Evolutionary conservation across 2,329 filamentous ascomycete genomes (phyloP).

Genomic region (Nannizziopsis arthrosporioides): DNA sequence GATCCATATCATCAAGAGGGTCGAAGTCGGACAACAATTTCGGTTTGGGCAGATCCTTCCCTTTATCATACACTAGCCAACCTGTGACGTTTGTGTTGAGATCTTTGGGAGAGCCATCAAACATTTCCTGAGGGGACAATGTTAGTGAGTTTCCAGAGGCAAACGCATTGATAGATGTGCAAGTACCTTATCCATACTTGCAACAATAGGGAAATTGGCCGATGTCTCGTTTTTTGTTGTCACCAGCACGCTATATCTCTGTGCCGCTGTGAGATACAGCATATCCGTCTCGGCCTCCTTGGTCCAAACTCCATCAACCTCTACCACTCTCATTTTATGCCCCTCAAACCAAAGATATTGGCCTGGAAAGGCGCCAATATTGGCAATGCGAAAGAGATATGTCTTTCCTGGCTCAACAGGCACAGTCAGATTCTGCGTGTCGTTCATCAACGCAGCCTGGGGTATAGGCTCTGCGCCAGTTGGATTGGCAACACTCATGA

Average conservation of each 20-base stretch:
- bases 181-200: slow-evolving; percentile 11
- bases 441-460: slow-evolving; percentile 57
- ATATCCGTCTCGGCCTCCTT: slow-evolving; percentile 13
- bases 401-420: slow-evolving; percentile 53
- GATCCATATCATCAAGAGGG: slow-evolving; percentile 8
- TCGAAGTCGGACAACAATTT: slow-evolving; percentile 3
- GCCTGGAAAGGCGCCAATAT: slow-evolving; percentile 50
- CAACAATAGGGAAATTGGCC: slow-evolving; percentile 27
- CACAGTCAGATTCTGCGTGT: slow-evolving; percentile 50
- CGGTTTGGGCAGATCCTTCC: slow-evolving; percentile 9
- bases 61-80: slow-evolving; percentile 25
- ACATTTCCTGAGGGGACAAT: slow-evolving; percentile 3
- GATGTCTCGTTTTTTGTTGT: slow-evolving; percentile 11
- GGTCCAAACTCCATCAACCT: slow-evolving; percentile 20
- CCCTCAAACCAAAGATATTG: slow-evolving; percentile 14
- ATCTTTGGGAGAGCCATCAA: slow-evolving; percentile 5
- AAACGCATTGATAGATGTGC: not conserved
- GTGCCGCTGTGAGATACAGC: slow-evolving; percentile 11
- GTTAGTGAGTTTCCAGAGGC: not conserved
- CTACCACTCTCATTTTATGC: slow-evolving; percentile 19
- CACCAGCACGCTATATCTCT: slow-evolving; percentile 12
- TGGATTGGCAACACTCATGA: slow-evolving; percentile 40
- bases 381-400: slow-evolving; percentile 59
- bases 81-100: slow-evolving; percentile 21
- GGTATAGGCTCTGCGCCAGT: slow-evolving; percentile 54